Percentiles rank a stretch among this genome's conserved stretches.
phyloP scores from a whole-genome alignment of 129 eudicot genomes.

The Ambrosia artemisiifolia region DNA sequence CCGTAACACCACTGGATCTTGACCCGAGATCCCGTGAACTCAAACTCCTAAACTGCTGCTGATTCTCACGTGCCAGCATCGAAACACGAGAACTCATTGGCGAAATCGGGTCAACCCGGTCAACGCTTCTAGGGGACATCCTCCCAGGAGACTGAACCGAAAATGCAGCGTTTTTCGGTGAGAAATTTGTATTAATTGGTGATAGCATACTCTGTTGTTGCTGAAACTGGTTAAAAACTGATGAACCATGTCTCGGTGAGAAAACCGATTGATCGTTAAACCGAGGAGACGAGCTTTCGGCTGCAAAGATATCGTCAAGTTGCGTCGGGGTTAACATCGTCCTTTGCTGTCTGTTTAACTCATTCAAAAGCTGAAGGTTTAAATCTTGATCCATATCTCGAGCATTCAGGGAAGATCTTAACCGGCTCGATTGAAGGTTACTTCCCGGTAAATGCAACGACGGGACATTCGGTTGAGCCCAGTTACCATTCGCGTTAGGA shows the following conservation, averaged over 20 bases:
- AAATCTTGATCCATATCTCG: slow-evolving; percentile 58
- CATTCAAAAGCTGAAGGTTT: slow-evolving; percentile 49
- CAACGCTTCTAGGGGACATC: slow-evolving; percentile 68
- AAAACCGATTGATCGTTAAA: slow-evolving; percentile 56
- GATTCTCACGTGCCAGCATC: slow-evolving; percentile 54
- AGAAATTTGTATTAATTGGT: slow-evolving; percentile 64
- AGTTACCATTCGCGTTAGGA: slow-evolving; percentile 49
- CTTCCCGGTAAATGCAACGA: slow-evolving; percentile 66
- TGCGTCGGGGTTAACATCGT: slow-evolving; percentile 54
- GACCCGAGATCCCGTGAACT: slow-evolving; percentile 80
- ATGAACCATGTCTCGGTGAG: slow-evolving; percentile 57
- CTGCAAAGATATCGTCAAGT: slow-evolving; percentile 63
- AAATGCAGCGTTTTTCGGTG: slow-evolving; percentile 49
- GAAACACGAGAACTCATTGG: slow-evolving; percentile 66
- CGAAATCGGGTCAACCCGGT: slow-evolving; percentile 54
- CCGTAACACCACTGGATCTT: slow-evolving; percentile 35
- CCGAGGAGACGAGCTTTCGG: slow-evolving; percentile 60
- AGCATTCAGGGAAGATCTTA: slow-evolving; percentile 71
- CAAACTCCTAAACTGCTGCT: slow-evolving; percentile 65
- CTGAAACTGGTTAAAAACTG: slow-evolving; percentile 67
- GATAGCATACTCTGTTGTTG: slow-evolving; percentile 69
- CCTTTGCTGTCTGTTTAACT: slow-evolving; percentile 47
- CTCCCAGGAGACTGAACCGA: slow-evolving; percentile 51
- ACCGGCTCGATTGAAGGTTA: slow-evolving; percentile 71
- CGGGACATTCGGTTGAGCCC: slow-evolving; percentile 70